These are phyloP conservation scores for Boletus sp. DNA, from an alignment of 768 basidiomycete species.

Conservation along the genomic window DNA sequence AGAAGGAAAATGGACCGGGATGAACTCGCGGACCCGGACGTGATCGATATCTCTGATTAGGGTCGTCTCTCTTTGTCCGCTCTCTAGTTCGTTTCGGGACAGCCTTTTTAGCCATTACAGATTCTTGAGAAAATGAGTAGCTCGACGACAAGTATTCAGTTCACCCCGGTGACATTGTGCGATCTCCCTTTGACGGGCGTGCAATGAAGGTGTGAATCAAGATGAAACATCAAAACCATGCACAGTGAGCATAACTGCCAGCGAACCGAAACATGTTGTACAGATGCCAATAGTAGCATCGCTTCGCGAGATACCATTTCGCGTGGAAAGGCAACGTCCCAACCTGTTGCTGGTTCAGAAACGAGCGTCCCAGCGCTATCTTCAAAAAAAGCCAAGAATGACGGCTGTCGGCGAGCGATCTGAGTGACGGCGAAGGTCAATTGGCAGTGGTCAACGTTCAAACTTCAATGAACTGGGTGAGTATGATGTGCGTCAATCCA, in stretches of 20 bases:
- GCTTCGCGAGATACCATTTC: conserved; percentile 1
- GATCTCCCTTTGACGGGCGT: not conserved
- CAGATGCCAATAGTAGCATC: not conserved
- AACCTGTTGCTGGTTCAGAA: not conserved
- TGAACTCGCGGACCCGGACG: conserved; percentile 40
- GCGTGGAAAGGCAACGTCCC: not conserved
- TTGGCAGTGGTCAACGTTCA: too few relatives aligned
- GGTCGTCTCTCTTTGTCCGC: not conserved
- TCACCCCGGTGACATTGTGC: not conserved
- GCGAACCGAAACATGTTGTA: too few relatives aligned
- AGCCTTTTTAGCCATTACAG: not conserved
- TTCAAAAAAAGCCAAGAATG: conserved; percentile 76
- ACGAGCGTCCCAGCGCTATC: conserved; percentile 18
- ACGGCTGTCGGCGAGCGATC: conserved; percentile 87
- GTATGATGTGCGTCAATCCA: conserved; percentile 15
- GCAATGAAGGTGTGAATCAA: too few relatives aligned
- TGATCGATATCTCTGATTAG: conserved; percentile 55
- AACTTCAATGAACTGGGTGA: conserved; percentile 81
- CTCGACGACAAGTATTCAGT: not conserved
- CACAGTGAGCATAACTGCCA: too few relatives aligned
- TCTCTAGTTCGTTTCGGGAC: not conserved
- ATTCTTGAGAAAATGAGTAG: not conserved
- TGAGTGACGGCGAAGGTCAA: conserved; percentile 92
- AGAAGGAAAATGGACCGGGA: conserved; percentile 27
- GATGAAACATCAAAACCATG: too few relatives aligned